A percentile compares a stretch with the other conserved stretches of the same genome.
These are phyloP conservation scores for Mortierella sp. DNA, from an alignment of 371 early-diverging fungal species.

Conservation along the genomic window DNA sequence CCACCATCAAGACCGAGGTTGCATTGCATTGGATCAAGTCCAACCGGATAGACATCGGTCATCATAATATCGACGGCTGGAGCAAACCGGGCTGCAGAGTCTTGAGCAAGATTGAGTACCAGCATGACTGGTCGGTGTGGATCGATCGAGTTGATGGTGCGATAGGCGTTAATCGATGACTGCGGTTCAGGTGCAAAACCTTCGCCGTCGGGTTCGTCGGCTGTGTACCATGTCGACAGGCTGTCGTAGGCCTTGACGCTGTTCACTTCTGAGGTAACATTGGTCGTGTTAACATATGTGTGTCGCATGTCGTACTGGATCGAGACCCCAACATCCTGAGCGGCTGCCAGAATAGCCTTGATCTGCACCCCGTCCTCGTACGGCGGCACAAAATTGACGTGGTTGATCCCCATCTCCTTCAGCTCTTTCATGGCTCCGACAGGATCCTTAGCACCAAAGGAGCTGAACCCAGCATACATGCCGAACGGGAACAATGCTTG, in stretches of 20 bases:
- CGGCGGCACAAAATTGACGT: constrained; percentile 9
- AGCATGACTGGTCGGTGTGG: constrained; percentile 36
- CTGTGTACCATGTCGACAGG: constrained; percentile 27
- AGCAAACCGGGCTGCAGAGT: constrained; percentile 16
- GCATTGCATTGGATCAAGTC: neutral
- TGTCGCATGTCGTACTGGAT: constrained; percentile 29
- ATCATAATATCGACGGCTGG: neutral
- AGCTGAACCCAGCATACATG: constrained; percentile 1
- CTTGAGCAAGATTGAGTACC: constrained; percentile 15
- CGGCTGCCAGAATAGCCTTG: constrained; percentile 14
- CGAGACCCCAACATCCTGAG: constrained; percentile 14
- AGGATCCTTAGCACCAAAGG: neutral
- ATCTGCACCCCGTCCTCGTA: neutral
- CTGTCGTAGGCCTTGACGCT: constrained; percentile 17
- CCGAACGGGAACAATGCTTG: constrained; percentile 6
- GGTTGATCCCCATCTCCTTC: constrained; percentile 9
- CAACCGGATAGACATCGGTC: constrained; percentile 10
- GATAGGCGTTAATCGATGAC: constrained; percentile 12
- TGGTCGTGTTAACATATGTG: constrained; percentile 10
- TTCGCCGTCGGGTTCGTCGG: constrained; percentile 31
- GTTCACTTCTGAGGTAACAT: constrained; percentile 18
- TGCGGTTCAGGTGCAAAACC: neutral
- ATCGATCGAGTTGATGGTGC: constrained; percentile 22
- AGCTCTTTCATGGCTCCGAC: constrained; percentile 5
- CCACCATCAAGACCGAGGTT: constrained; percentile 4